A percentile compares a stretch with the other conserved stretches of the same genome.
phyloP scores from a whole-genome alignment of 108 stramenopile genomes.

The Skeletonema grethae region DNA sequence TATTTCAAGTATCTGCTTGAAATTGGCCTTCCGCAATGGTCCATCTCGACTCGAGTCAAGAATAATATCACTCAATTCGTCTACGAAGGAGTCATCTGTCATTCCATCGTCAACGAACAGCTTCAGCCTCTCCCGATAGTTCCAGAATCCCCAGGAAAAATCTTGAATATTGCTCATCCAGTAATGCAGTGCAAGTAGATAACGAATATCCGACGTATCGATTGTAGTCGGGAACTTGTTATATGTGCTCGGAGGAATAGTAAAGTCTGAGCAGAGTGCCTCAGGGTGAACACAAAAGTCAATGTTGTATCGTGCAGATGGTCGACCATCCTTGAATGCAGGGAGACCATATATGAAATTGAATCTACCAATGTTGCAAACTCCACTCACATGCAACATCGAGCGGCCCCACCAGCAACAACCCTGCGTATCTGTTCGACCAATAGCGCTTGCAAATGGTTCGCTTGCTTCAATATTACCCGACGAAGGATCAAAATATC shows the following conservation, averaged over 20 bases:
- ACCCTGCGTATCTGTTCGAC: constrained; percentile 33
- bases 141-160: constrained; percentile 37
- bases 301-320: constrained; percentile 25
- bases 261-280: constrained; percentile 34
- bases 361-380: constrained; percentile 49
- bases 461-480: neutral
- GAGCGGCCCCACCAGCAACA: constrained; percentile 50
- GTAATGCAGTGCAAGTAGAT: constrained; percentile 29
- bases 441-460: constrained; percentile 26
- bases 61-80: constrained; percentile 25
- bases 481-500: constrained; percentile 17
- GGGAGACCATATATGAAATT: constrained; percentile 44
- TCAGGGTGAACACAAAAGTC: constrained; percentile 37
- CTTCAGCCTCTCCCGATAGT: constrained; percentile 28
- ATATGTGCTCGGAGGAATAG: neutral
- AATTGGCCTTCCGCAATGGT: constrained; percentile 31
- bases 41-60: constrained; percentile 38
- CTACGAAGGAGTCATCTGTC: constrained; percentile 36
- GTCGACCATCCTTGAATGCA: constrained; percentile 31
- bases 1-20: constrained; percentile 27
- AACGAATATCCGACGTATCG: constrained; percentile 27
- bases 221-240: constrained; percentile 12
- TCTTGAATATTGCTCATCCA: constrained; percentile 40
- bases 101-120: constrained; percentile 42
- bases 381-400: constrained; percentile 32